Percentiles rank a stretch among this genome's conserved stretches.
These are phyloP conservation scores for Crithidia fasciculata DNA, from an alignment of 208 protist species.

Conservation along the genomic window DNA sequence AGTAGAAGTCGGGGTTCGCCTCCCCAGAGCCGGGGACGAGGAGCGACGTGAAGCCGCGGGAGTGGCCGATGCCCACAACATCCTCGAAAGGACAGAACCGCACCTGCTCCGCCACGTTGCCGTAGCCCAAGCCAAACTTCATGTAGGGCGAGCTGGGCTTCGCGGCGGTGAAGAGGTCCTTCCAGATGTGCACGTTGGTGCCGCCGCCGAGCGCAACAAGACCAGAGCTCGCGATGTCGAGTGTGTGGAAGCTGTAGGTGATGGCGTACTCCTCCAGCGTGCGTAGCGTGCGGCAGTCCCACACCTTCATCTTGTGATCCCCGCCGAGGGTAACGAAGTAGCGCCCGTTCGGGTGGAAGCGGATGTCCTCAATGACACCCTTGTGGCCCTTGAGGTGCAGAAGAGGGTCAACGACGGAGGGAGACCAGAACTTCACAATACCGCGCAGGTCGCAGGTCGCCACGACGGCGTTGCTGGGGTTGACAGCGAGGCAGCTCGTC, in stretches of 20 bases:
- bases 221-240: slow-evolving; percentile 88
- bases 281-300: slow-evolving; percentile 96
- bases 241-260: slow-evolving; percentile 78
- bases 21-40: slow-evolving; percentile 91
- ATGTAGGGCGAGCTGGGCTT: slow-evolving; percentile 84
- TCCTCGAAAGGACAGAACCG: slow-evolving; percentile 93
- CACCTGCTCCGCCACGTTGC: slow-evolving; percentile 77
- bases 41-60: slow-evolving; percentile 86
- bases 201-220: slow-evolving; percentile 84
- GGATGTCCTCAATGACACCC: slow-evolving; percentile 82
- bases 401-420: slow-evolving; percentile 93
- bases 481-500: slow-evolving; percentile 88
- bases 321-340: slow-evolving; percentile 96
- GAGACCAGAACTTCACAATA: slow-evolving; percentile 97
- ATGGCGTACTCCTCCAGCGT: slow-evolving; percentile 89
- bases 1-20: slow-evolving; percentile 93
- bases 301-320: slow-evolving; percentile 97
- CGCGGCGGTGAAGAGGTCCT: slow-evolving; percentile 77
- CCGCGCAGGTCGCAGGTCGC: slow-evolving; percentile 92
- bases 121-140: slow-evolving; percentile 89
- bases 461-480: slow-evolving; percentile 95
- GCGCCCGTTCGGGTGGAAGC: slow-evolving; percentile 89
- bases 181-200: slow-evolving; percentile 90
- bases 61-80: slow-evolving; percentile 90
- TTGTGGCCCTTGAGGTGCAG: slow-evolving; percentile 96